Conservation (phyloP, 139 green algal species). For the Zygnema cylindricum region DNA sequence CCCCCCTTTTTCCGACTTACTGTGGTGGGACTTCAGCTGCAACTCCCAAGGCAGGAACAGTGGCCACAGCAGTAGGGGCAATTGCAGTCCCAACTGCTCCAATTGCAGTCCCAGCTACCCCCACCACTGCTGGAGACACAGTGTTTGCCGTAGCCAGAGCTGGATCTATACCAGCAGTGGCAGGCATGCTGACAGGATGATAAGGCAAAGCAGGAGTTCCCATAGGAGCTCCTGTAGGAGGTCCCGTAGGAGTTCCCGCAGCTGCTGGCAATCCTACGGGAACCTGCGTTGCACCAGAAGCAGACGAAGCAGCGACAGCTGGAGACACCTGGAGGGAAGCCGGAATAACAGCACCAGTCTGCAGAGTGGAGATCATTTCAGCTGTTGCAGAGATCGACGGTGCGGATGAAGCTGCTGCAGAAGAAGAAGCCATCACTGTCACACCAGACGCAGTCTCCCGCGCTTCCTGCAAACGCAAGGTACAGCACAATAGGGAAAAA, state of each 20-base stretch:
- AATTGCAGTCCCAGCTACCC: neutral
- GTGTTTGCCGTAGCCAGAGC: neutral
- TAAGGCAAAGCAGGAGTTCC: neutral
- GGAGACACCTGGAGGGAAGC: constrained; percentile 20
- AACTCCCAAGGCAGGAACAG: constrained; percentile 13
- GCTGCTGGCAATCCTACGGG: neutral
- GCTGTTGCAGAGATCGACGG: neutral
- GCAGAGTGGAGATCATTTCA: neutral
- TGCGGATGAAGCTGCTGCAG: constrained; percentile 32
- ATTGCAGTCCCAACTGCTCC: constrained; percentile 24
- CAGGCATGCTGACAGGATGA: constrained; percentile 2
- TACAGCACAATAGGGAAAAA: no score
- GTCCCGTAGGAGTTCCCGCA: neutral
- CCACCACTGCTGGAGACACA: neutral
- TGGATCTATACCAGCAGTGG: constrained; percentile 28
- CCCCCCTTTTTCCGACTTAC: no score
- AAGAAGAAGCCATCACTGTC: constrained; percentile 10
- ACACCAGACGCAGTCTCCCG: constrained; percentile 23
- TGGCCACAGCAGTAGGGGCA: neutral
- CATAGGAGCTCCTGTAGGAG: neutral
- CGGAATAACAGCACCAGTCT: neutral
- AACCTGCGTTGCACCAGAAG: constrained; percentile 4
- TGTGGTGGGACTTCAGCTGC: neutral
- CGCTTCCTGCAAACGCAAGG: constrained; percentile 32
- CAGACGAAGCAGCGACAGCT: constrained; percentile 11